Percentiles rank a stretch among this genome's conserved stretches.
phyloP scores from a whole-genome alignment of 371 early-diverging fungal genomes.

The Mucor plumbeus region DNA sequence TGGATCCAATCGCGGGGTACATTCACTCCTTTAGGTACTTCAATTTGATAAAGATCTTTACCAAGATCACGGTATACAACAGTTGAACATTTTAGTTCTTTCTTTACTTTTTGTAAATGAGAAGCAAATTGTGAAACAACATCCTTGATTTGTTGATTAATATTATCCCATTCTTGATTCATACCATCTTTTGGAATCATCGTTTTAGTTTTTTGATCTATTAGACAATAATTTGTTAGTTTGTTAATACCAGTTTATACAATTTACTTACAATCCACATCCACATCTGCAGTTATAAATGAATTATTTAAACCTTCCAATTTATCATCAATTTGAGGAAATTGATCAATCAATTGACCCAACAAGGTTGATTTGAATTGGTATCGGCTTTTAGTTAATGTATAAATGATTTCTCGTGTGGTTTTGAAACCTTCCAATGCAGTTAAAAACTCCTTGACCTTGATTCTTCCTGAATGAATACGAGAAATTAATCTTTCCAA shows the following conservation, averaged over 20 bases:
- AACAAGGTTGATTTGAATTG: constrained; percentile 55
- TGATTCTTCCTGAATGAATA: constrained; percentile 85
- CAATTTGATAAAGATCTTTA: constrained; percentile 96
- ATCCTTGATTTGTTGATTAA: constrained; percentile 54
- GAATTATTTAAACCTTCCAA: constrained; percentile 71
- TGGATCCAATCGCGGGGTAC: constrained; percentile 85
- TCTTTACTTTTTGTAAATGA: constrained; percentile 68
- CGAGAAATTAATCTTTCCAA: constrained; percentile 92
- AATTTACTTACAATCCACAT: constrained; percentile 58
- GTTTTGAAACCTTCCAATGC: constrained; percentile 67
- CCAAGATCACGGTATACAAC: constrained; percentile 88
- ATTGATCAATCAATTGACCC: constrained; percentile 40
- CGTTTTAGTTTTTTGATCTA: constrained; percentile 52
- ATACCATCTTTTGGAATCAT: constrained; percentile 78
- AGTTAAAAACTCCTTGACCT: constrained; percentile 76
- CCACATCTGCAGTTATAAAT: constrained; percentile 77
- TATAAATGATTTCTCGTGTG: constrained; percentile 44
- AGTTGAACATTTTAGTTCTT: constrained; percentile 59
- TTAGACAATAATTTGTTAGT: neutral
- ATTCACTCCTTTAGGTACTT: constrained; percentile 79
- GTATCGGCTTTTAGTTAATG: constrained; percentile 36
- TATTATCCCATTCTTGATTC: constrained; percentile 79
- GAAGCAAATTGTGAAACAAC: constrained; percentile 70
- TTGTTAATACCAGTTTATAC: no score
- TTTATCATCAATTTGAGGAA: constrained; percentile 58